Base-by-base conservation (phyloP, 495 filamentous ascomycete species). In the Chlorociboria aeruginascens region DNA sequence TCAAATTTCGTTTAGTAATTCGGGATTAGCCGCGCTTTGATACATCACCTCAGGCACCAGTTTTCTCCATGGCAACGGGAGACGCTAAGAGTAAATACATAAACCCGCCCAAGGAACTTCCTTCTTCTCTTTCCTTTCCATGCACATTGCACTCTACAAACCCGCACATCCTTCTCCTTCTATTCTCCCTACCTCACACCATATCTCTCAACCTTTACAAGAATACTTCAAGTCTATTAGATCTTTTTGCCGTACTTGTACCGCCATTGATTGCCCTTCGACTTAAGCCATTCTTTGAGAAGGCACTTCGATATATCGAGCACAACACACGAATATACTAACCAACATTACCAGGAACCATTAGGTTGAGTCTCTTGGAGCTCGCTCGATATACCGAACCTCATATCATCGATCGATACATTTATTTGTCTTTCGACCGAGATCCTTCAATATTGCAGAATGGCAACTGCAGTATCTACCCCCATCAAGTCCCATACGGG, bases 401-500 rank as follows among this genome's bases (percentile, higher is more conserved):
- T 63, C 58, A 49, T 49, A 60, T 56, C 60, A 56, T 63, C 58
- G 63, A 70, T 68, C 67, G 63, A 76, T 67, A 71, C 62, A 64
- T 66, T 69, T 49, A 61, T 6, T 71, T 73, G 66, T 64, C 61
- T 53, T 61, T 63, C 59, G 57, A 62, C 53, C 59, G 62, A 66
- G 63, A 60, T 57, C 54, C 40, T 48, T 32, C n/a, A 50, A 63
- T 63, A 64, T 54, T 60, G 48, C 65, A 75, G 55, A 60, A 98
- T 97, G 92, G 88, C 92, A 64, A 85, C 86, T 61, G 76, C 80
- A 66, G 82, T 96, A 62, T 84, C 85, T 46, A 98, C 92, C 48
- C 92, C 92, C 35, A 71, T 90, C 62, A 95, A 93, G 76, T 89
- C 83, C 73, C 90, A 95, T 66, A 78, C 83, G 66, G 86, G 86